A percentile compares a stretch with the other conserved stretches of the same genome.
Conservation (phyloP, 768 basidiomycete species). For the Termitomyces eurrhizus region DNA sequence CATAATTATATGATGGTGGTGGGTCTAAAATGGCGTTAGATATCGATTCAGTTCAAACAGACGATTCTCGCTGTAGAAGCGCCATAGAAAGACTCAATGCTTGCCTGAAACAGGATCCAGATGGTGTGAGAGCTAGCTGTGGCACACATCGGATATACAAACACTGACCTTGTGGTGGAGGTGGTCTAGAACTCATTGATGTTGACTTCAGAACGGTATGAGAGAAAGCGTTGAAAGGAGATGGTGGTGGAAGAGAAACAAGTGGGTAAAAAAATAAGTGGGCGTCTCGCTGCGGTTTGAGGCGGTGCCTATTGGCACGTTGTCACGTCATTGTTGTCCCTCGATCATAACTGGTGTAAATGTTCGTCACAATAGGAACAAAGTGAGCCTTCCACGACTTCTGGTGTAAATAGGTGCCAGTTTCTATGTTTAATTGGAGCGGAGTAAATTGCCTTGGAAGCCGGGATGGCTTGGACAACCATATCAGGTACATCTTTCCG, state of each 20-base stretch:
- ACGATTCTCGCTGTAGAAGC: background rate
- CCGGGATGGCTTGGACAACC: background rate
- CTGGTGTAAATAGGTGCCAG: too few relatives aligned
- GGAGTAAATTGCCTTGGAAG: too few relatives aligned
- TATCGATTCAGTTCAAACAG: background rate
- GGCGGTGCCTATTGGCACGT: conserved; percentile 8
- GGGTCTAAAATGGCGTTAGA: conserved; percentile 27
- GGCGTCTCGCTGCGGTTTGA: conserved; percentile 9
- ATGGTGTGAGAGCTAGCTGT: background rate
- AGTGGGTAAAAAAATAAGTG: background rate
- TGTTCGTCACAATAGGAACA: background rate
- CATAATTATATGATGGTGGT: conserved; percentile 58
- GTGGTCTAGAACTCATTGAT: conserved; percentile 34
- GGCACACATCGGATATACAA: background rate
- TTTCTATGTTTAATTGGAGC: background rate
- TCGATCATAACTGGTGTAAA: background rate
- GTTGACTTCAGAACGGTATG: conserved; percentile 3
- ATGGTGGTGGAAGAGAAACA: conserved; percentile 11
- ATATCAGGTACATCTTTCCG: background rate
- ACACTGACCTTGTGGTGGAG: conserved; percentile 37
- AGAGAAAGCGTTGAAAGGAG: conserved; percentile 4
- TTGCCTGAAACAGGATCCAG: conserved; percentile 17
- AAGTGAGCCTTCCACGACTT: background rate
- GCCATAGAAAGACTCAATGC: background rate
- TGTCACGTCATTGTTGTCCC: background rate